Percentiles rank a stretch among this genome's conserved stretches.
Evolutionary conservation across 805 yeast species (phyloP).

Genomic region (Nakazawaea holstii): DNA sequence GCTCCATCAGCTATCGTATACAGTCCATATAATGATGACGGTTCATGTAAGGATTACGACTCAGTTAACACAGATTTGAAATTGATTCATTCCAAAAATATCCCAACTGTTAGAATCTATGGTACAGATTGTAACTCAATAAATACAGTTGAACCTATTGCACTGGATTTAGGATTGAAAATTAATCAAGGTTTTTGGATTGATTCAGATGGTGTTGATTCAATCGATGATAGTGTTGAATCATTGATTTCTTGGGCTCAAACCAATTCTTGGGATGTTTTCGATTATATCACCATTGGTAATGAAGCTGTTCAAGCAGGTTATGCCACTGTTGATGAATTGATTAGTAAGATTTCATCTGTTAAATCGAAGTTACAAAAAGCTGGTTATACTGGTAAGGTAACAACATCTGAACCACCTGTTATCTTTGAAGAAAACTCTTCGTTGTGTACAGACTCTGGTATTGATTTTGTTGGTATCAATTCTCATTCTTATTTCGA

Average conservation of each 20-base stretch:
- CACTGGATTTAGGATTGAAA: conserved; percentile 53
- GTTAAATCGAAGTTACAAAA: conserved; percentile 52
- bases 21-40: conserved; percentile 71
- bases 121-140: conserved; percentile 83
- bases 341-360: conserved; percentile 55
- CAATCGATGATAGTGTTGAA: conserved; percentile 56
- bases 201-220: conserved; percentile 53
- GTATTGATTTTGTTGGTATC: conserved; percentile 77
- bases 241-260: conserved; percentile 43
- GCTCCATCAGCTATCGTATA: conserved; percentile 61
- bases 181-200: conserved; percentile 91
- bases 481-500: conserved; percentile 88
- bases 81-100: conserved; percentile 54
- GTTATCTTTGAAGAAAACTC: conserved; percentile 60
- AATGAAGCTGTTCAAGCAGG: conserved; percentile 78
- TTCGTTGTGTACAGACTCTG: conserved; percentile 60
- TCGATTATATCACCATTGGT: conserved; percentile 76
- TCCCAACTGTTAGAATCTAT: conserved; percentile 66
- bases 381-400: conserved; percentile 73
- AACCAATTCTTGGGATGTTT: conserved; percentile 53
- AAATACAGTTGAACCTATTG: conserved; percentile 57
- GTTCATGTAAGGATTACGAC: conserved; percentile 57
- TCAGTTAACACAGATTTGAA: conserved; percentile 55
- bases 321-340: conserved; percentile 54
- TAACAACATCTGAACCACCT: conserved; percentile 92